These are phyloP conservation scores for Moelleriella libera DNA, from an alignment of 2,329 filamentous ascomycete species.

Conservation along the genomic window DNA sequence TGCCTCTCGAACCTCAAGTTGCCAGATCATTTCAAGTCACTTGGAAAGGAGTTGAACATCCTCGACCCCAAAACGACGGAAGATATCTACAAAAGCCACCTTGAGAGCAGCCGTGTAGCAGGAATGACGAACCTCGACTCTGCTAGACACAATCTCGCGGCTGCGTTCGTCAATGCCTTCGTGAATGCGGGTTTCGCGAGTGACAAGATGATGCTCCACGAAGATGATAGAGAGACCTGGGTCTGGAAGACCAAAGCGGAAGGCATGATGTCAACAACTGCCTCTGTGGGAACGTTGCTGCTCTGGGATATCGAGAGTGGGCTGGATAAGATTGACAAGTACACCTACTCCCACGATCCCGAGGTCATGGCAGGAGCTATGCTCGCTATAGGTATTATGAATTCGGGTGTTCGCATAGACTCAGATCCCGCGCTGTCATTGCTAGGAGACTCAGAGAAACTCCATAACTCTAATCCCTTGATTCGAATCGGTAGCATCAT, in stretches of 20 bases:
- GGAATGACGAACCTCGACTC: conserved; percentile 93
- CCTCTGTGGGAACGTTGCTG: conserved; percentile 80
- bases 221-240: conserved; percentile 82
- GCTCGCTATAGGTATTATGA: conserved; percentile 90
- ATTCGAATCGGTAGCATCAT: conserved; percentile 81
- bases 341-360: conserved; percentile 71
- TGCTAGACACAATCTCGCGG: conserved; percentile 86
- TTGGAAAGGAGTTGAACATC: conserved; percentile 94
- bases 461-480: conserved; percentile 63
- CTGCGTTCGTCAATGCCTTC: conserved; percentile 92
- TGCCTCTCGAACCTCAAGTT: conserved; percentile 79
- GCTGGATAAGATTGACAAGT: conserved; percentile 87
- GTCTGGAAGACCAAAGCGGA: conserved; percentile 99
- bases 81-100: conserved; percentile 98
- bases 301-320: conserved; percentile 91
- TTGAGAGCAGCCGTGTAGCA: conserved; percentile 86
- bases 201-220: conserved; percentile 94
- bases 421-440: conserved; percentile 83
- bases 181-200: conserved; percentile 91
- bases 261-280: conserved; percentile 92
- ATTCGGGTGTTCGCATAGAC: conserved; percentile 78
- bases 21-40: conserved; percentile 81
- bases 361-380: conserved; percentile 80
- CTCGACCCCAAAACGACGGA: conserved; percentile 93
- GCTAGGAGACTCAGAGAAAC: conserved; percentile 64